Base-by-base conservation (phyloP, 345 rosid species). In the Streptanthus diversifolius region DNA sequence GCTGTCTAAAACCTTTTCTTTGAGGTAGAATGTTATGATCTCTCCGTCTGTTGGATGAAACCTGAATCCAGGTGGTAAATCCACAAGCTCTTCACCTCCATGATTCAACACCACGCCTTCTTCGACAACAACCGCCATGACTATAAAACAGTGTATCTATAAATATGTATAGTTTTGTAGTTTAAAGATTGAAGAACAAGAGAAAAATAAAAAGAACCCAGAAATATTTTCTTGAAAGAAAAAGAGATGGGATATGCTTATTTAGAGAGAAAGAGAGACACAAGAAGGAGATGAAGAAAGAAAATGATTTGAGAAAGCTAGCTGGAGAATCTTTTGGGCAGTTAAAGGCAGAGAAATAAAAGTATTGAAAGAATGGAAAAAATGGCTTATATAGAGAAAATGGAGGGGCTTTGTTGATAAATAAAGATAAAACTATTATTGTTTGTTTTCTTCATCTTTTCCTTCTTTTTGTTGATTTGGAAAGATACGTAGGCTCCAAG, bases 11-110 rank as follows among this genome's bases (percentile, higher is more conserved):
- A 85, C 96, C 83, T 91, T 93, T 70, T 81, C 79, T 0, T 82
- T 84, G 29, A 93, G 90, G 58, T 93, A 93, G 79, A 73, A 75
- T 70, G 82, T 79, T 48, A 93, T 81, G 72, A 93, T 89, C 82
- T 93, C 98, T 71, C 89, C 97, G 21, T 93, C 98, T 0, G 98
- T 91, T 0, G 98, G 98, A 58, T 93, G 98, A 83, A 93, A 93
- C 13, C 98, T 84, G 64, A 93, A 93, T 3, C 98, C 98, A 0
- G 98, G 95, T 0, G 96, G 97, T 75, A 93, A 78, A 77, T 93
- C 87, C 17, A 86, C 78, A 27, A 82, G 66, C 55, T 87, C 90
- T 25, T 85, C 90, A 37, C 74, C 87, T 81, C 74, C 85, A 77
- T 69, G 74, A 69, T 76, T 62, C 59, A 69, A 69, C 66, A 76